Conservation (phyloP, 148 eudicot species). For the Cornus suecica region DNA sequence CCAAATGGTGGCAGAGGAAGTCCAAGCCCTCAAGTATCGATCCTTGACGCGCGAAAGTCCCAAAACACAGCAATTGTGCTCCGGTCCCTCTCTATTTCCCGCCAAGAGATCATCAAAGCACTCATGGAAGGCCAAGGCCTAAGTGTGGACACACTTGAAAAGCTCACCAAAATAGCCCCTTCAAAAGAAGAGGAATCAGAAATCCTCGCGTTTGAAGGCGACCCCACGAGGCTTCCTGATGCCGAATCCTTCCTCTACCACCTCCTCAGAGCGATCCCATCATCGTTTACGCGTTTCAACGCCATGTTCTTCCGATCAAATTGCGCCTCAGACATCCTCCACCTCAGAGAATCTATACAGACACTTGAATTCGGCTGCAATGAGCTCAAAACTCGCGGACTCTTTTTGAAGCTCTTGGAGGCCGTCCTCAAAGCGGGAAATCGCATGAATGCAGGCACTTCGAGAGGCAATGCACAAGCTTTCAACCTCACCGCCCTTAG, state of each 20-base stretch:
- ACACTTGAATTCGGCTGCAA: slow-evolving; percentile 64
- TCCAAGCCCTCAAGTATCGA: slow-evolving; percentile 51
- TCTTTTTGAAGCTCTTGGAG: slow-evolving; percentile 80
- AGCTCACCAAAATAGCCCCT: slow-evolving; percentile 63
- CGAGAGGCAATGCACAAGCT: slow-evolving; percentile 87
- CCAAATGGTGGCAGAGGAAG: slow-evolving; percentile 25
- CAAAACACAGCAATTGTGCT: slow-evolving; percentile 82
- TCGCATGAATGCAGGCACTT: slow-evolving; percentile 77
- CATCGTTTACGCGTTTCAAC: slow-evolving; percentile 65
- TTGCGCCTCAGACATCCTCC: slow-evolving; percentile 49
- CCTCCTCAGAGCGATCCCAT: slow-evolving; percentile 64
- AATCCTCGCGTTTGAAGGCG: slow-evolving; percentile 66
- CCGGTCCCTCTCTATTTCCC: slow-evolving; percentile 55
- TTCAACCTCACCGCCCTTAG: slow-evolving; percentile 65
- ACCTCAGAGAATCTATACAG: slow-evolving; percentile 40
- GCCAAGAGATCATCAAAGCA: slow-evolving; percentile 51
- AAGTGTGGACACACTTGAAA: slow-evolving; percentile 59
- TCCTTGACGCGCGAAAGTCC: slow-evolving; percentile 68
- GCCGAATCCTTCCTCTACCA: slow-evolving; percentile 85
- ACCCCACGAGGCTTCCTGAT: slow-evolving; percentile 64
- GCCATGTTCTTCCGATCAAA: slow-evolving; percentile 68
- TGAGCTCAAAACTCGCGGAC: slow-evolving; percentile 65
- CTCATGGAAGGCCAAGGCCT: slow-evolving; percentile 63
- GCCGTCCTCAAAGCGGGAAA: slow-evolving; percentile 92
- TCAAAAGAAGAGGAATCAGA: slow-evolving; percentile 58